Evolutionary conservation across 2,329 filamentous ascomycete species (phyloP).

Genomic region (Coniochaeta hoffmannii): DNA sequence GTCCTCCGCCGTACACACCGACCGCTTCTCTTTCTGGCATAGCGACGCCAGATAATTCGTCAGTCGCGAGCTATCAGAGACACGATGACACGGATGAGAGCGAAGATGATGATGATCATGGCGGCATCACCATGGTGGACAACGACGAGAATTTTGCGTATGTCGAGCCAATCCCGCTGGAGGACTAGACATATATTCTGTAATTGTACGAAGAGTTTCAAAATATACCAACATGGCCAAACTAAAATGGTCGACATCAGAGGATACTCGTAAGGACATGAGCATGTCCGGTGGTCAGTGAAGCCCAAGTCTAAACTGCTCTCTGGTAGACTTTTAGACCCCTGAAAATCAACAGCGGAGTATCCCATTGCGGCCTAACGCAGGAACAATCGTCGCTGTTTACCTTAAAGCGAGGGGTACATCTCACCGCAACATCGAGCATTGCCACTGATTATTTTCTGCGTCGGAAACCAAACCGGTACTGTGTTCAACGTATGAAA

Average conservation of each 20-base stretch:
- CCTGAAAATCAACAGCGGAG: neutral
- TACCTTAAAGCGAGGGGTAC: too few species aligned
- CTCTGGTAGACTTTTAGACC: too few species aligned
- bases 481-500: too few species aligned
- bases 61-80: neutral
- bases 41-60: neutral
- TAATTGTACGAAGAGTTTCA: too few species aligned
- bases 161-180: constrained; percentile 8
- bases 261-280: too few species aligned
- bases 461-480: too few species aligned
- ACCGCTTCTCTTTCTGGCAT: neutral
- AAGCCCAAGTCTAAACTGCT: too few species aligned
- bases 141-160: constrained; percentile 9
- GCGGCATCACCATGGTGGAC: constrained; percentile 9
- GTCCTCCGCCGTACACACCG: neutral
- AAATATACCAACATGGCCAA: too few species aligned
- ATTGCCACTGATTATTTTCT: too few species aligned
- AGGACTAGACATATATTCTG: constrained; percentile 4
- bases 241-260: too few species aligned
- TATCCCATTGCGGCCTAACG: neutral
- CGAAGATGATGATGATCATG: constrained; percentile 6
- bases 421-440: too few species aligned
- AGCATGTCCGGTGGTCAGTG: too few species aligned
- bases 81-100: neutral
- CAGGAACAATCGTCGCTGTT: neutral